phyloP scores from a whole-genome alignment of 306 rosid species.

The Medicago lupulina region DNA sequence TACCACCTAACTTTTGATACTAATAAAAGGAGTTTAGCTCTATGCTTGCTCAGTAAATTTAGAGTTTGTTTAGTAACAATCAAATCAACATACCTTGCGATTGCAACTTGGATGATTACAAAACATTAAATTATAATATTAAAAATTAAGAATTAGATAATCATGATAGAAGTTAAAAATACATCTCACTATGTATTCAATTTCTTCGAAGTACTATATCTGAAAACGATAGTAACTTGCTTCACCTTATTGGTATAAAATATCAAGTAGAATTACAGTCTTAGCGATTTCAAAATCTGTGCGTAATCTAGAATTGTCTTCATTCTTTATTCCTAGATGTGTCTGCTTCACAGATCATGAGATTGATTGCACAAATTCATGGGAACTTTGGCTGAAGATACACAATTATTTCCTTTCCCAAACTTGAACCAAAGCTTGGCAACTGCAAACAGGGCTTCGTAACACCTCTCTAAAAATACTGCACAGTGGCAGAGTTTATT shows the following conservation, averaged over 20 bases:
- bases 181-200: constrained; percentile 62
- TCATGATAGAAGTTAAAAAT: background rate
- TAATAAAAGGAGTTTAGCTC: constrained; percentile 44
- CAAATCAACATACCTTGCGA: constrained; percentile 57
- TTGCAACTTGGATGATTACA: constrained; percentile 58
- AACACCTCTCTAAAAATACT: too few species aligned
- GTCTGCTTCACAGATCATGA: too few species aligned
- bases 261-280: background rate
- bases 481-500: too few species aligned
- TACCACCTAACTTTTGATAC: constrained; percentile 65
- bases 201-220: constrained; percentile 73
- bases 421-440: too few species aligned
- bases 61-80: constrained; percentile 46
- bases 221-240: constrained; percentile 54
- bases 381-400: too few species aligned
- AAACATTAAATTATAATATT: background rate
- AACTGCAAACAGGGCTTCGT: too few species aligned
- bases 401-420: too few species aligned
- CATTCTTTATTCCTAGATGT: background rate
- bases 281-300: background rate
- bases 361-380: too few species aligned
- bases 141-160: constrained; percentile 6
- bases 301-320: background rate
- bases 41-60: constrained; percentile 9
- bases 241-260: background rate